These are phyloP conservation scores for Fraxinus ornus DNA, from an alignment of 305 asterid species.

Conservation along the genomic window DNA sequence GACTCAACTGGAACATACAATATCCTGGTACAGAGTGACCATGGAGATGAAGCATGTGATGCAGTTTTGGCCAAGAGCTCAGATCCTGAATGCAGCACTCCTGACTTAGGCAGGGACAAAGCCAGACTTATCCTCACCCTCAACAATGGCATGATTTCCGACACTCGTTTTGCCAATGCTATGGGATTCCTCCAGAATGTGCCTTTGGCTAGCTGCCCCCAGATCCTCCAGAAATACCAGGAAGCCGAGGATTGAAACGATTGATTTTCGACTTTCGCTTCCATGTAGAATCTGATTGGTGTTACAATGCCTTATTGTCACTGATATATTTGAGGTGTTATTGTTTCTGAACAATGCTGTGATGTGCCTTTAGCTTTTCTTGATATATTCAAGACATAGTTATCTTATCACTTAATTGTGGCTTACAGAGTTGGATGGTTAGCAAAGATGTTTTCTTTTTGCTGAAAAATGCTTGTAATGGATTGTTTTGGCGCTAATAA, in stretches of 20 bases:
- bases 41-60: conserved; percentile 58
- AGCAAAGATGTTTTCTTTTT: conserved; percentile 15
- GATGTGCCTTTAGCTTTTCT: neutral
- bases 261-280: neutral
- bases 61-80: conserved; percentile 46
- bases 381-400: neutral
- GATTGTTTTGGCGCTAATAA: neutral
- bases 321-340: neutral
- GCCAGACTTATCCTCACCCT: conserved; percentile 68
- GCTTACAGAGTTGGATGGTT: neutral
- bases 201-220: conserved; percentile 56
- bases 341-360: conserved; percentile 8
- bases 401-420: conserved; percentile 19
- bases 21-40: conserved; percentile 46
- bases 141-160: conserved; percentile 70
- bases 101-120: conserved; percentile 57
- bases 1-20: conserved; percentile 49
- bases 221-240: conserved; percentile 61
- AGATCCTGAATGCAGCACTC: conserved; percentile 41
- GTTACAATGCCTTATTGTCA: neutral
- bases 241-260: conserved; percentile 29
- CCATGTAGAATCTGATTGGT: neutral
- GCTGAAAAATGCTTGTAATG: neutral
- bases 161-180: conserved; percentile 53
- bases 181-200: conserved; percentile 50